Evolutionary conservation across 495 filamentous ascomycete species (phyloP), one percentile per base, ranked within the genome.

Genomic region (Penicillium samsonianum): DNA sequence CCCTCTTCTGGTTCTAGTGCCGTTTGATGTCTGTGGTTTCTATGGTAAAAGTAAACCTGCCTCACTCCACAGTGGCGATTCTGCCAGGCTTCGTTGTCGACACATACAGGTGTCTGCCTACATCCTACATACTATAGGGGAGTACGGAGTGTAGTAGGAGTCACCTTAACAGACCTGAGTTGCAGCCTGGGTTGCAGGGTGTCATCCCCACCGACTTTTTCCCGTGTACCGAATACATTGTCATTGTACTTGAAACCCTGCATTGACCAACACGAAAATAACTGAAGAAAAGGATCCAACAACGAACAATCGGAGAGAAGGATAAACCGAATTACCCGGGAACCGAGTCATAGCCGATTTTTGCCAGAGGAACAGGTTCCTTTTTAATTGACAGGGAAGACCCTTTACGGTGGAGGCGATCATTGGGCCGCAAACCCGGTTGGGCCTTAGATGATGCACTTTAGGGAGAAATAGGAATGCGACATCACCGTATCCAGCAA

Each of bases 161-260:
- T 49, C 8, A 48, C 25, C 10, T 49, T 12, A 4, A 6, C 26
- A 33, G 12, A 20, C 9, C 5, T 35, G 30, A 28, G 37, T 52
- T 41, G 50, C 23, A 42, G 25, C 35, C 45, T 19, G 40, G 31
- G n/a, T 28, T 54, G 45, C 54, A 62, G 61, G 52, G 35, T 61
- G 59, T 28, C 60, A 63, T 68, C 64, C 45, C 64, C 64, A 63
- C 64, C 64, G 67, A 67, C 64, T 57, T 56, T 66, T 58, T 47
- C 53, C 56, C 44, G 53, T 44, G 57, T 66, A 44, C 44, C 50
- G 52, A 28, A 62, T 62, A 69, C 66, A 62, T 61, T 47, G 60
- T 10, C 60, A 60, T 62, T 60, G 63, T 65, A 23, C 17, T 17
- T 31, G 35, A 43, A 17, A 9, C 23, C 20, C 22, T 38, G 35